phyloP scores from a whole-genome alignment of 2,329 filamentous ascomycete genomes.

The Coniochaeta pulveracea region DNA sequence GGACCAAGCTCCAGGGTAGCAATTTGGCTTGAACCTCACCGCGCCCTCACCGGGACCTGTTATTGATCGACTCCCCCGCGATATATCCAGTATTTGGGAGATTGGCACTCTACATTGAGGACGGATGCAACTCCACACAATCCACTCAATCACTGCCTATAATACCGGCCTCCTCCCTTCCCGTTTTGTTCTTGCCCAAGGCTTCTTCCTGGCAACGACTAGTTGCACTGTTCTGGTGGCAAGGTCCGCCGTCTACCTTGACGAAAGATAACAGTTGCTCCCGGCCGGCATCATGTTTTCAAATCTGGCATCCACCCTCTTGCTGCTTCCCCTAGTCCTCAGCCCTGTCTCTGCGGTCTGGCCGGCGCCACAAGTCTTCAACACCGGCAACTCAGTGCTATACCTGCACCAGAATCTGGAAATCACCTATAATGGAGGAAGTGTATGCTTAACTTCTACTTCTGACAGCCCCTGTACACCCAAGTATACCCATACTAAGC shows the following conservation, averaged over 20 bases:
- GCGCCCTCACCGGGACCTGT: conserved; percentile 1
- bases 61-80: conserved; percentile 1
- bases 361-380: conserved; percentile 41
- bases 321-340: conserved; percentile 26
- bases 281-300: conserved; percentile 13
- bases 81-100: conserved; percentile 4
- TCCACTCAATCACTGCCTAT: conserved; percentile 3
- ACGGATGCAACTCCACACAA: conserved; percentile 1
- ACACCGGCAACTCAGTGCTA: conserved; percentile 38
- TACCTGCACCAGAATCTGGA: conserved; percentile 39
- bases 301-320: conserved; percentile 17
- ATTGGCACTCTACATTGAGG: too few relatives aligned
- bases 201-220: too few relatives aligned
- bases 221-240: conserved; percentile 1
- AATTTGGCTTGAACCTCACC: not conserved
- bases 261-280: not conserved
- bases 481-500: conserved; percentile 19
- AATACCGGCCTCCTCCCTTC: not conserved
- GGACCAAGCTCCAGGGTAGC: not conserved
- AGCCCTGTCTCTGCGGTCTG: conserved; percentile 40
- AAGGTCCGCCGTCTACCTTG: not conserved
- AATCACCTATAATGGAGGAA: conserved; percentile 47
- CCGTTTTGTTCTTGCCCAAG: not conserved
- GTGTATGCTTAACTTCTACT: conserved; percentile 35
- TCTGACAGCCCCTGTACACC: conserved; percentile 10